Evolutionary conservation across 2,329 filamentous ascomycete species (phyloP).

Genomic region (Colletotrichum musicola): DNA sequence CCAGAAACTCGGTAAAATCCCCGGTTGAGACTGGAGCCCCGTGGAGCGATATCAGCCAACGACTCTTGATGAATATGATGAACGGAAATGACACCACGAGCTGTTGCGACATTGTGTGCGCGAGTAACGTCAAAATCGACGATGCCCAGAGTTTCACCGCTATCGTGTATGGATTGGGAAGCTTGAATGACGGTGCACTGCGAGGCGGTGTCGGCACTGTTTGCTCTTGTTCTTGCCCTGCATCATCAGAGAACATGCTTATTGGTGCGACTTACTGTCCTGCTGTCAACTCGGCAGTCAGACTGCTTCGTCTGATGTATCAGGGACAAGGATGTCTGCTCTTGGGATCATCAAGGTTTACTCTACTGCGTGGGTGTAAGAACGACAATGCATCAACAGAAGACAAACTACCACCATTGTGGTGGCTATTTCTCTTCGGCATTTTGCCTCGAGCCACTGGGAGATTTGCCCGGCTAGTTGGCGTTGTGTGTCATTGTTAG

Average conservation of each 20-base stretch:
- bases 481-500: neutral
- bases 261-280: neutral
- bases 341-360: neutral
- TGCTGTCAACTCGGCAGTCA: neutral
- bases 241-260: neutral
- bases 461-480: neutral
- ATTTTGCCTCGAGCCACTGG: neutral
- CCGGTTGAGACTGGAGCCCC: neutral
- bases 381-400: neutral
- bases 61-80: neutral
- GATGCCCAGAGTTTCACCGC: neutral
- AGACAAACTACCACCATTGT: neutral
- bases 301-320: neutral
- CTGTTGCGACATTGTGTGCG: neutral
- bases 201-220: neutral
- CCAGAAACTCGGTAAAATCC: conserved; percentile 22
- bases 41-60: neutral
- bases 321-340: neutral
- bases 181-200: neutral
- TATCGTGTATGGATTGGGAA: neutral
- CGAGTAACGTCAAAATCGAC: neutral
- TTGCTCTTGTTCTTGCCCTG: neutral
- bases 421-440: neutral
- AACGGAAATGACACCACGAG: neutral
- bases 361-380: neutral